phyloP scores from a whole-genome alignment of 345 rosid genomes.

The Populus nigra region DNA sequence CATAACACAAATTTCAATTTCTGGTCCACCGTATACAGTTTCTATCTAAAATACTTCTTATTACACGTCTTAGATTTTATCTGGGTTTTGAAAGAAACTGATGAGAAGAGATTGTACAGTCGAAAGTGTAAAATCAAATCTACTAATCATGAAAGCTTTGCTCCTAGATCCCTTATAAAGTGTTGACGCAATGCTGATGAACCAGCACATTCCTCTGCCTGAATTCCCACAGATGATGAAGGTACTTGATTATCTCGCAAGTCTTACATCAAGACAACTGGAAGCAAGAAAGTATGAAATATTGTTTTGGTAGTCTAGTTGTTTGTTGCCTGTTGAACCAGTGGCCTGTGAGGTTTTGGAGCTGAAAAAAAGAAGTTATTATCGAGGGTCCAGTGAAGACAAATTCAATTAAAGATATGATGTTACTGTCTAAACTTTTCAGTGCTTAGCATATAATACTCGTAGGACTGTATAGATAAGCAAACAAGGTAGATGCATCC shows the following conservation, averaged over 20 bases:
- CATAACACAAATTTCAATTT: not conserved
- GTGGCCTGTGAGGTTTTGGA: conserved; percentile 19
- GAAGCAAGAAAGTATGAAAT: not conserved
- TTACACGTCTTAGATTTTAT: not conserved
- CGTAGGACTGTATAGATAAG: not conserved
- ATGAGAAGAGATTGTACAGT: not conserved
- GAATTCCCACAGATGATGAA: not conserved
- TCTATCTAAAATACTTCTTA: not conserved
- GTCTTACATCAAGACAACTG: not conserved
- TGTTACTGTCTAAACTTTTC: not conserved
- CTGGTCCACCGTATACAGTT: not conserved
- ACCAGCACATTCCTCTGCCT: not conserved
- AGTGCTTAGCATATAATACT: not conserved
- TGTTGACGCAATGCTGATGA: not conserved
- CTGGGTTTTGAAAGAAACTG: not conserved
- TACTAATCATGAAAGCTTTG: too few relatives aligned
- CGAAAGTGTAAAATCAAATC: not conserved
- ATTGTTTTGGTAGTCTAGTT: not conserved
- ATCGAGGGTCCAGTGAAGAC: not conserved
- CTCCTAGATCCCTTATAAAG: too few relatives aligned
- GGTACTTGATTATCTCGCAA: not conserved
- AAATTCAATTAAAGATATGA: not conserved
- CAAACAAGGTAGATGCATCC: not conserved
- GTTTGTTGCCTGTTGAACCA: conserved; percentile 7
- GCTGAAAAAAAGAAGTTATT: not conserved